Percentiles rank a stretch among this genome's conserved stretches.
Conservation (phyloP, 345 rosid species). For the Arabidopsis arenosa region DNA sequence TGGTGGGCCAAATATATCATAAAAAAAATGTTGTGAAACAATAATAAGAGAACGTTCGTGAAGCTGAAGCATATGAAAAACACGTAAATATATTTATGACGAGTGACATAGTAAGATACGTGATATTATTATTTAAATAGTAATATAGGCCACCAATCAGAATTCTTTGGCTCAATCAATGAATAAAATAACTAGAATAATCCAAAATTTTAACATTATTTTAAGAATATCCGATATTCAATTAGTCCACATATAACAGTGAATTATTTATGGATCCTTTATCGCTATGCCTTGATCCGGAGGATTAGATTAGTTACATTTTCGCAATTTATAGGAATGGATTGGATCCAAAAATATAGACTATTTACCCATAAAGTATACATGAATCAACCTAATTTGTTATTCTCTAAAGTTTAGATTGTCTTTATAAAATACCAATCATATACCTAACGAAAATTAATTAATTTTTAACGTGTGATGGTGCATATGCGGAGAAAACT, state of each 20-base stretch:
- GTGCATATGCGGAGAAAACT: no score
- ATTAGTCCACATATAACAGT: slow-evolving; percentile 8
- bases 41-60: slow-evolving; percentile 46
- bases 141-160: slow-evolving; percentile 42
- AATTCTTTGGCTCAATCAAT: slow-evolving; percentile 8
- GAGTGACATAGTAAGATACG: slow-evolving; percentile 38
- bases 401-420: neutral
- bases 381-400: neutral
- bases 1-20: slow-evolving; percentile 42
- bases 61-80: slow-evolving; percentile 42
- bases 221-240: neutral
- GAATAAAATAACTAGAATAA: slow-evolving; percentile 22
- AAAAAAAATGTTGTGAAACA: slow-evolving; percentile 23
- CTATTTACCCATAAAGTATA: neutral
- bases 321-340: neutral
- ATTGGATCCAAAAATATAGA: neutral
- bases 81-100: slow-evolving; percentile 44
- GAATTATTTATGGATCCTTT: neutral
- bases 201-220: slow-evolving; percentile 21
- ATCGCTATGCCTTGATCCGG: neutral
- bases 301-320: neutral
- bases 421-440: neutral
- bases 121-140: slow-evolving; percentile 17
- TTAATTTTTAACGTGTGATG: neutral
- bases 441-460: neutral